Evolutionary conservation across 2,329 filamentous ascomycete species (phyloP).

Genomic region (Xylariaceae sp.): DNA sequence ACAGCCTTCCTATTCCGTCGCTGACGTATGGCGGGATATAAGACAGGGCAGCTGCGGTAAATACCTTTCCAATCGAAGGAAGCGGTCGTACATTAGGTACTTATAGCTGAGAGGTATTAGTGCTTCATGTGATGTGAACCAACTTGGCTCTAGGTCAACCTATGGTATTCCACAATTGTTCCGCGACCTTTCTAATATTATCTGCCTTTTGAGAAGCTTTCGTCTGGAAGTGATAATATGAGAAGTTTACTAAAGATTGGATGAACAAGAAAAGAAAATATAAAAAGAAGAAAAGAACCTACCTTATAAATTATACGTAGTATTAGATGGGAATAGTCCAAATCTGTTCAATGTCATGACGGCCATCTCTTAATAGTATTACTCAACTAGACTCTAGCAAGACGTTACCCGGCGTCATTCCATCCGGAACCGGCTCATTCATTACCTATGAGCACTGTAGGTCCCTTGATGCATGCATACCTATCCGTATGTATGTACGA

Average conservation of each 20-base stretch:
- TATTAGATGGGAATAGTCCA: not conserved
- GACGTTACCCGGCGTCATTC: not conserved
- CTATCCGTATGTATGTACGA: too few relatives aligned
- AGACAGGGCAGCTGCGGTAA: not conserved
- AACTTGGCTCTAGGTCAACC: not conserved
- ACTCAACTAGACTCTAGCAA: not conserved
- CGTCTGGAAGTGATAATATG: not conserved
- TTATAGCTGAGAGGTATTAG: too few relatives aligned
- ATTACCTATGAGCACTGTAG: not conserved
- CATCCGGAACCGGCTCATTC: not conserved
- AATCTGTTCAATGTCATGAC: not conserved
- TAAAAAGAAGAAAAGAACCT: not conserved
- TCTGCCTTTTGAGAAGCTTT: not conserved
- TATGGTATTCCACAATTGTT: not conserved
- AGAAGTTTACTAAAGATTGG: not conserved
- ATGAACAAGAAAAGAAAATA: too few relatives aligned
- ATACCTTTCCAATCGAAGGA: not conserved
- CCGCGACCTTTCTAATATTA: not conserved
- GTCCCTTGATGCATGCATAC: not conserved
- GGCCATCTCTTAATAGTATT: not conserved
- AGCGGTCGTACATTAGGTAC: too few relatives aligned
- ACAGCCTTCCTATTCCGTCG: constrained; percentile 1
- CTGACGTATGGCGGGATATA: constrained; percentile 1
- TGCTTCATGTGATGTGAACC: not conserved
- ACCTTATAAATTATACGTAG: not conserved